Evolutionary conservation across 1,284 basidiomycete species (phyloP).

Genomic region (Xerocomus nothofagi): DNA sequence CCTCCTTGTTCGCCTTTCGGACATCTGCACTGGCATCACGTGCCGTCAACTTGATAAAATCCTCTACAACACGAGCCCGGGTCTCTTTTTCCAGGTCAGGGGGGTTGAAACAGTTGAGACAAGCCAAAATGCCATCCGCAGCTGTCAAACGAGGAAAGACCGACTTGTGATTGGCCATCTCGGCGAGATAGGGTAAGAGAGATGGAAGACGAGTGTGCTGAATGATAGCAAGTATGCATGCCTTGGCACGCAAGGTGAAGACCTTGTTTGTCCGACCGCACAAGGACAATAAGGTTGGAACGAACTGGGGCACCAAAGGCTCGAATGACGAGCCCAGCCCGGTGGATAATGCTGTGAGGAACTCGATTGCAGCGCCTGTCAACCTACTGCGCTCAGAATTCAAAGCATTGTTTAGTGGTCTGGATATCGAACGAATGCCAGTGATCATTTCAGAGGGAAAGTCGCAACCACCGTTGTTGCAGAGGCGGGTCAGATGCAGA

Average conservation of each 20-base stretch:
- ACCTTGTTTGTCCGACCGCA: slow-evolving; percentile 83
- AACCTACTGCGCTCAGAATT: slow-evolving; percentile 77
- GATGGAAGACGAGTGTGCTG: slow-evolving; percentile 69
- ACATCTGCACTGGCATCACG: slow-evolving; percentile 79
- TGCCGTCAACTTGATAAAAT: slow-evolving; percentile 64
- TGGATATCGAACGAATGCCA: slow-evolving; percentile 53
- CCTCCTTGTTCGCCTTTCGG: slow-evolving; percentile 62
- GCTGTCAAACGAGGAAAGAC: slow-evolving; percentile 60
- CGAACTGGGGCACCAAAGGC: slow-evolving; percentile 62
- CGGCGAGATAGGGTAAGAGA: slow-evolving; percentile 62
- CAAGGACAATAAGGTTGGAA: slow-evolving; percentile 68
- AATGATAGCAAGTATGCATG: slow-evolving; percentile 61
- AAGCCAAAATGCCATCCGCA: slow-evolving; percentile 62
- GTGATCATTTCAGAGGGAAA: slow-evolving; percentile 56
- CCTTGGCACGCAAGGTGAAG: slow-evolving; percentile 63
- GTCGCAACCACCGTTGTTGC: slow-evolving; percentile 55
- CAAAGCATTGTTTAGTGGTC: slow-evolving; percentile 60
- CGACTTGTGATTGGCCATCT: slow-evolving; percentile 68
- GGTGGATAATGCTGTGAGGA: slow-evolving; percentile 55
- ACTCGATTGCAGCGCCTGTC: slow-evolving; percentile 70
- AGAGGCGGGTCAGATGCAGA: slow-evolving; percentile 52
- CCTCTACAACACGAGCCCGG: slow-evolving; percentile 66
- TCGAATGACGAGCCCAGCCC: slow-evolving; percentile 66
- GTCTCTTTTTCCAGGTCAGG: slow-evolving; percentile 69
- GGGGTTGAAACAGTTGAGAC: slow-evolving; percentile 72